Evolutionary conservation across 306 rosid genomes (phyloP).

Genomic region (Ammopiptanthus mongolicus): DNA sequence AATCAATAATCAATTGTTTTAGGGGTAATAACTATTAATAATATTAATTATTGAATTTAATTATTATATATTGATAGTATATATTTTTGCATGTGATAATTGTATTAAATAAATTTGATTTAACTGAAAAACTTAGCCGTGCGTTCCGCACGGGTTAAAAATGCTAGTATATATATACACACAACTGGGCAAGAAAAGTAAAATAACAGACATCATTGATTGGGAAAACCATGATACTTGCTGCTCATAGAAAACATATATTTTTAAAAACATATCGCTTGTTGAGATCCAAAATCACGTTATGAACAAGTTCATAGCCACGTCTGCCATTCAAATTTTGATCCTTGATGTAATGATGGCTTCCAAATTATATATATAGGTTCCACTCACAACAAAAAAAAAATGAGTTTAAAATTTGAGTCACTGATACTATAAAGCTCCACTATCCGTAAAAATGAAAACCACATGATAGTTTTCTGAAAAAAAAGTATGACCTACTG

Average conservation of each 20-base stretch:
- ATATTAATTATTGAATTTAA: no score
- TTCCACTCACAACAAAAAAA: neutral
- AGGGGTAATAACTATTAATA: no score
- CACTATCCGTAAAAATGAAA: no score
- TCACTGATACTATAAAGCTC: neutral
- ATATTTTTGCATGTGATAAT: no score
- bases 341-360: neutral
- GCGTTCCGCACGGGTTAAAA: no score
- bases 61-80: no score
- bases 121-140: no score
- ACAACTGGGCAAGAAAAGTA: neutral
- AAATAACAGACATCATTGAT: neutral
- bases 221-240: neutral
- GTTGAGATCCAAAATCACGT: neutral
- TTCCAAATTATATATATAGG: neutral
- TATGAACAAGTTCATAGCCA: neutral
- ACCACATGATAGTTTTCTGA: no score
- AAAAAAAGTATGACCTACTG: no score
- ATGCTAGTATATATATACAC: neutral
- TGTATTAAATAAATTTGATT: no score
- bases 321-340: neutral
- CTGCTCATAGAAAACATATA: neutral
- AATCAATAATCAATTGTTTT: no score
- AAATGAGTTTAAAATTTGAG: neutral
- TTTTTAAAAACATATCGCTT: no score